Base-by-base conservation (phyloP, 805 yeast species). In the Grigorovia humatica region DNA sequence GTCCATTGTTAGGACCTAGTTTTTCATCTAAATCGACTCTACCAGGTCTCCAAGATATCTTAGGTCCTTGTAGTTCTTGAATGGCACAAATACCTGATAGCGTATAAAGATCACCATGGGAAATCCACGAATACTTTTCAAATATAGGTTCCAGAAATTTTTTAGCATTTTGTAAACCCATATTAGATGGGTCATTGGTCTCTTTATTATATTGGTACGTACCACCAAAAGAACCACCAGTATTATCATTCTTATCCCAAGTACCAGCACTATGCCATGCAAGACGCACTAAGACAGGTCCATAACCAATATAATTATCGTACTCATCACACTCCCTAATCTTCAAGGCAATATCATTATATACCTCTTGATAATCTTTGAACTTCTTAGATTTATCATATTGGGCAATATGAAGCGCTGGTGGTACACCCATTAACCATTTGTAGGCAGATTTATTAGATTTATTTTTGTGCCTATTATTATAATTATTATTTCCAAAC, bases 221-320 rank as follows among this genome's bases (percentile, higher is more conserved):
- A 47, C 88, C 88, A 45, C 88, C 88, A 59, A 74, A 81, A 1
- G 87, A 80, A 2, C 88, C 88, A 45, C 87, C 88, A 1, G 82
- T 66, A 46, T 76, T 73, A 19, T 72, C 69, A n/a, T 67, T 64
- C 57, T 71, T 71, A 60, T 86, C 88, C 67, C 74, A 88, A 18
- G 93, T 85, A n/a, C 95, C 96, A 52, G 87, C 78, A 40, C 83
- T 78, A 65, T 88, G 95, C 96, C 96, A 88, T 29, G 95, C 85
- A 51, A 86, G 74, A 60, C 96, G 79, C 23, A 88, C 80, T 43
- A 88, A 70, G 15, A 83, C 80, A 9, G 96, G 96, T 0, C 90
- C 93, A 55, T 81, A 75, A 3, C 82, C 83, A 27, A 82, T 80
- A 41, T 79, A 81, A 56, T 81, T 83, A 59, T 84, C 90, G 62